Percentiles rank a stretch among this genome's conserved stretches.
These are phyloP conservation scores for Zoysia japonica DNA, from an alignment of 176 grass and related monocot species.

Conservation along the genomic window DNA sequence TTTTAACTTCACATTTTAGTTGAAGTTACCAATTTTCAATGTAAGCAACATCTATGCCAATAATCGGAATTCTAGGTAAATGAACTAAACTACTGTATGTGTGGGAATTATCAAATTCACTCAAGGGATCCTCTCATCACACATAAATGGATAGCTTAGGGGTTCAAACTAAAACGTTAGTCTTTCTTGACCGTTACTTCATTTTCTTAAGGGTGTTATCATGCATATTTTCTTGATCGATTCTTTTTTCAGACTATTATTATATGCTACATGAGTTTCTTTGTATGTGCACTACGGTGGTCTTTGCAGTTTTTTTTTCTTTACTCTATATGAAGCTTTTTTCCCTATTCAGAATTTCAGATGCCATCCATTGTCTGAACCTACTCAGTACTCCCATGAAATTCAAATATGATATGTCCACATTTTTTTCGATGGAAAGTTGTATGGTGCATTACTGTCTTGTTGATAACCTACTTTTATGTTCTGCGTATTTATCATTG, in stretches of 20 bases:
- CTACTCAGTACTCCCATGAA: conserved; percentile 19
- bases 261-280: background rate
- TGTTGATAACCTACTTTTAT: conserved; percentile 14
- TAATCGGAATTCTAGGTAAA: background rate
- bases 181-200: background rate
- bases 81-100: background rate
- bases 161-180: background rate
- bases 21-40: background rate
- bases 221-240: conserved; percentile 5
- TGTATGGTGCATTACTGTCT: background rate
- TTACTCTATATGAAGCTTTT: background rate
- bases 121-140: no score
- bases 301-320: conserved; percentile 1
- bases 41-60: background rate
- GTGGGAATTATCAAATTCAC: background rate
- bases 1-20: background rate
- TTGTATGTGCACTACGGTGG: background rate
- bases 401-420: conserved; percentile 1
- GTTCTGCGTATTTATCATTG: conserved; percentile 33
- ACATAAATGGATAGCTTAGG: background rate
- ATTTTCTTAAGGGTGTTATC: background rate
- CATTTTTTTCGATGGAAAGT: background rate
- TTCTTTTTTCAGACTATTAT: conserved; percentile 17
- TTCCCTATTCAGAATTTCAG: conserved; percentile 7
- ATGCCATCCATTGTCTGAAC: background rate